A percentile compares a stretch with the other conserved stretches of the same genome.
These are phyloP conservation scores for Sphagnum tenellum DNA, from an alignment of 225 moss, liverwort and hornwort genomes.

Conservation along the genomic window DNA sequence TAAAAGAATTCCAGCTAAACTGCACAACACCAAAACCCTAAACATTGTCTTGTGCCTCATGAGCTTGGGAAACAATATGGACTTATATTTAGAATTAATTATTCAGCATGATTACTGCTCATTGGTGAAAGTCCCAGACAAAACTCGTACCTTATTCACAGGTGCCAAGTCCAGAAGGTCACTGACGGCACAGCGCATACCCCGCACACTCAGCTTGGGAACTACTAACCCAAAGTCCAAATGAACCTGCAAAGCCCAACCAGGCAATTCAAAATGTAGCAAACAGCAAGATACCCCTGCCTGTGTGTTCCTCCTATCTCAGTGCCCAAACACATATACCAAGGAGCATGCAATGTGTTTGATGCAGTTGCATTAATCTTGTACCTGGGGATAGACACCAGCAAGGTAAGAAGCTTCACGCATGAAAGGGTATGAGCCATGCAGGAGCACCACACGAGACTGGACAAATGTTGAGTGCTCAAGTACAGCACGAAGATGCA, in stretches of 20 bases:
- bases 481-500: slow-evolving; percentile 74
- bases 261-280: not conserved
- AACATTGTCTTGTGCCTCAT: too few relatives aligned
- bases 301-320: not conserved
- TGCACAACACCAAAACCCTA: too few relatives aligned
- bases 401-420: slow-evolving; percentile 86
- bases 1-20: too few relatives aligned
- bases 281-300: not conserved
- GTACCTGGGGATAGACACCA: slow-evolving; percentile 81
- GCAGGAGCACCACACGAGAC: slow-evolving; percentile 68
- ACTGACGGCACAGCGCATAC: slow-evolving; percentile 77
- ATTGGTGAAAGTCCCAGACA: not conserved
- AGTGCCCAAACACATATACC: not conserved
- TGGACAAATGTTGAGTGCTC: slow-evolving; percentile 59
- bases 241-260: slow-evolving; percentile 37
- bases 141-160: slow-evolving; percentile 58
- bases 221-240: slow-evolving; percentile 87
- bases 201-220: slow-evolving; percentile 86
- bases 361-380: not conserved
- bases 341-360: slow-evolving; percentile 4
- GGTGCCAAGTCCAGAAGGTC: slow-evolving; percentile 91
- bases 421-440: slow-evolving; percentile 94
- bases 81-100: too few relatives aligned
- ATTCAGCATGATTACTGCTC: too few relatives aligned
- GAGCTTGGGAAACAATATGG: too few relatives aligned